Evolutionary conservation across 164 flowering plant genomes (phyloP), one percentile per base, ranked within the genome.

Genomic region (Vitis rotundifolia): DNA sequence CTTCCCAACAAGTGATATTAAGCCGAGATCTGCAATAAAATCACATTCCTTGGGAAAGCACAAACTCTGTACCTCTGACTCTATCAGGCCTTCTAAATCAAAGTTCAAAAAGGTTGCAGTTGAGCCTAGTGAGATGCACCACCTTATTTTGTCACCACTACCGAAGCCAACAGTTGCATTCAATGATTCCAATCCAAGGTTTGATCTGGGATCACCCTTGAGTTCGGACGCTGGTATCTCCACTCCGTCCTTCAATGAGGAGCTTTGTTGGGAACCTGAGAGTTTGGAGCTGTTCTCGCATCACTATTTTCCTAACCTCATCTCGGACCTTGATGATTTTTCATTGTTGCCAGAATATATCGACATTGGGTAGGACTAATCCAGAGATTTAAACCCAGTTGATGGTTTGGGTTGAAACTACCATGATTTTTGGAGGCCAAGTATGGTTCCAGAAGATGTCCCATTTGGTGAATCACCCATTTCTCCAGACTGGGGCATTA

Each of bases 21-120:
- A 77, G 76, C 72, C 82, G 53, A 85, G 88, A 22, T 60, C 82
- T 18, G 69, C 77, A 12, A 61, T 78, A 1, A 91, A 89, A 70
- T 64, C 78, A 52, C 88, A 77, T 60, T 59, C 75, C 13, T 50
- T 76, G 70, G 97, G 97, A 51, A 93, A 93, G 75, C 93, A 89
- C 76, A 94, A 89, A 79, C 83, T 83, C 15, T 47, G 77, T 14
- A 31, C 66, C 37, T 70, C 85, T 13, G 98, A 94, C 11, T 72
- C 83, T 3, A 18, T 16, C 18, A 91, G 73, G 76, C 77, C 84
- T 29, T 67, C 91, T 26, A 90, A 85, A 72, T 79, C 88, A 9
- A 91, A 89, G 79, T 37, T 53, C 31, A 84, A 77, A 62, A 86
- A 73, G 75, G 66, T 61, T 11, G 60, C 62, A 26, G 26, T 63